These are phyloP conservation scores for Trapa incisa DNA, from an alignment of 345 rosid species.

Conservation along the genomic window DNA sequence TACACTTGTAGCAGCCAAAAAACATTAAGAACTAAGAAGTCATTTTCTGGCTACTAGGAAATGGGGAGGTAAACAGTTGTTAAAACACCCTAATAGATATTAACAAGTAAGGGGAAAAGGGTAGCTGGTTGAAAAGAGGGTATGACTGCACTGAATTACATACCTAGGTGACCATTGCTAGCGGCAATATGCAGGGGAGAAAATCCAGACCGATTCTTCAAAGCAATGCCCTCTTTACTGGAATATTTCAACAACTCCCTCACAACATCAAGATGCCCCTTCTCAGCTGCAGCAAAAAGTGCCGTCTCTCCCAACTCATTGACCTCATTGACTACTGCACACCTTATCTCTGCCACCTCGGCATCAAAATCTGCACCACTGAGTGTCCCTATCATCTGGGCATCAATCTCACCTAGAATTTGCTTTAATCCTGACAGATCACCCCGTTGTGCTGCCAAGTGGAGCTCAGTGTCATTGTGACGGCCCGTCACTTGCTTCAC, in stretches of 20 bases:
- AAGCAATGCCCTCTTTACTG: slow-evolving; percentile 39
- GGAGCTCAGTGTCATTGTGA: slow-evolving; percentile 88
- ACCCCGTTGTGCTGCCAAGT: slow-evolving; percentile 76
- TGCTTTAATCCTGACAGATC: slow-evolving; percentile 49
- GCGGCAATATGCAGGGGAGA: slow-evolving; percentile 78
- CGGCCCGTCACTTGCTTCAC: slow-evolving; percentile 94
- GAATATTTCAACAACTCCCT: slow-evolving; percentile 53
- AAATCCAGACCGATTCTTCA: slow-evolving; percentile 59
- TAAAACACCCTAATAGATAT: not conserved
- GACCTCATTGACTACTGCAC: slow-evolving; percentile 65
- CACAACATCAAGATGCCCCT: slow-evolving; percentile 74
- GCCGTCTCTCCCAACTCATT: slow-evolving; percentile 93
- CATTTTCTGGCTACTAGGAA: not conserved
- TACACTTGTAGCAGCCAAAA: not conserved
- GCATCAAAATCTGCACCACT: slow-evolving; percentile 67
- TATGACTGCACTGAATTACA: not conserved
- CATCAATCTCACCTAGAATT: slow-evolving; percentile 61
- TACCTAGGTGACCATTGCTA: slow-evolving; percentile 76
- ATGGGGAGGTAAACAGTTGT: not conserved
- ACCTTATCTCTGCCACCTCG: slow-evolving; percentile 62
- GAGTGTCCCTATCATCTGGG: slow-evolving; percentile 50
- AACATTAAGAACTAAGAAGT: not conserved
- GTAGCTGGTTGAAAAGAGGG: not conserved
- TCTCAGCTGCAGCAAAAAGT: slow-evolving; percentile 68
- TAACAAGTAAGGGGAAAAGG: not conserved